Percentiles rank a stretch among this genome's conserved stretches.
Conservation (phyloP, 2,329 filamentous ascomycete species). For the Ceratocystis papillata region DNA sequence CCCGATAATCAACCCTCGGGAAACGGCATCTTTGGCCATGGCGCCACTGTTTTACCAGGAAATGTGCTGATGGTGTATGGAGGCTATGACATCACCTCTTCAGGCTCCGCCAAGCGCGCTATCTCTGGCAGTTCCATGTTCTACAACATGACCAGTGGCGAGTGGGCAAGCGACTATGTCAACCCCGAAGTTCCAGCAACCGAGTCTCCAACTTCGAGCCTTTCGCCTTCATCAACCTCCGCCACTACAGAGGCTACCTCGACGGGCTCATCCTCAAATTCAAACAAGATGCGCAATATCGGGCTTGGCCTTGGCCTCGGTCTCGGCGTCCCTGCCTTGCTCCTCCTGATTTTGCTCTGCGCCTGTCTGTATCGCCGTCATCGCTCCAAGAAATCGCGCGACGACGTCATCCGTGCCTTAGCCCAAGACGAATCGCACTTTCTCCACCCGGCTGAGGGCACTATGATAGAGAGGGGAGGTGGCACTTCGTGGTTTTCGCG, state of each 20-base stretch:
- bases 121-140: slow-evolving; percentile 34
- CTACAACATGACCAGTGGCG: slow-evolving; percentile 47
- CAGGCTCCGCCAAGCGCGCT: slow-evolving; percentile 32
- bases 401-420: slow-evolving; percentile 40
- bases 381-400: slow-evolving; percentile 32
- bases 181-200: slow-evolving; percentile 18
- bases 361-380: slow-evolving; percentile 38
- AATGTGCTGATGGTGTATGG: slow-evolving; percentile 60
- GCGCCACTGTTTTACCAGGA: slow-evolving; percentile 51
- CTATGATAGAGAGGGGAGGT: slow-evolving; percentile 37
- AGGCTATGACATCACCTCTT: slow-evolving; percentile 42
- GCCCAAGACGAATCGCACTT: slow-evolving; percentile 42
- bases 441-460: slow-evolving; percentile 29
- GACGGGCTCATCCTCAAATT: background rate
- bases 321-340: slow-evolving; percentile 46
- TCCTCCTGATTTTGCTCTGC: slow-evolving; percentile 39
- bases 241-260: slow-evolving; percentile 15
- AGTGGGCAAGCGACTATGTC: slow-evolving; percentile 42
- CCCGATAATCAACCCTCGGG: slow-evolving; percentile 42
- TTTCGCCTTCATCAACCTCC: slow-evolving; percentile 16
- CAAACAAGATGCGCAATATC: slow-evolving; percentile 29
- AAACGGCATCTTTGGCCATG: slow-evolving; percentile 50
- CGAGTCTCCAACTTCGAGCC: slow-evolving; percentile 3
- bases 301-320: slow-evolving; percentile 57
- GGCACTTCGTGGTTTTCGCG: slow-evolving; percentile 30